Evolutionary conservation across 2,329 filamentous ascomycete genomes (phyloP), one percentile per base, ranked within the genome.

Genomic region (Pochonia chlamydosporia): DNA sequence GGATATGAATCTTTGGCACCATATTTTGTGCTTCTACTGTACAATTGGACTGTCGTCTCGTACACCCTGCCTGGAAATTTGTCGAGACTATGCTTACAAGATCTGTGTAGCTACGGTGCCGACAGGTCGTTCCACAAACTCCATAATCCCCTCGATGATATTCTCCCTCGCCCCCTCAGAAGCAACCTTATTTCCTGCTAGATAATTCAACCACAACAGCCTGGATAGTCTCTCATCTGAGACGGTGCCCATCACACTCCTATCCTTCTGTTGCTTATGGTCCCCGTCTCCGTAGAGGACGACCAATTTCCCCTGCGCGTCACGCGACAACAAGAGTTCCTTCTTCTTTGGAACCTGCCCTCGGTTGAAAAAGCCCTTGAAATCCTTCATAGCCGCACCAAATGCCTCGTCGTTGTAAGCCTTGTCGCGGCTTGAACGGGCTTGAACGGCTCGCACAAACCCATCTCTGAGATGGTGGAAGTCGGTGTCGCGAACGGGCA

Each of bases 381-480:
- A 95, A 4, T 85, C 76, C 53, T 78, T 78, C 69, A 97, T 78
- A 1, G 87, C 79, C 13, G 73, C 64, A 13, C 88, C 87, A 59
- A 97, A 97, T 0, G 71, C 73, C 52, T 93, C 89, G 55, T 92
- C 87, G 21, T 79, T 74, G 63, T 81, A 74, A 2, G 68, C 67
- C 28, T 70, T 68, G 35, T 77, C 73, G 20, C 75, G 73, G 52
- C 83, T 75, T 3, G 85, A 84, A 28, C 86, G 81, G 8, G 80
- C 84, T 46, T 87, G 87, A 53, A 99, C 85, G 20, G 88, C 87
- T 5, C 90, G 81, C 49, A 96, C 88, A 72, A 91, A 95, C 1
- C 88, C 93, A 62, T 99, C 93, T 35, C 92, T 81, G 52, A 99
- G 68, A 65, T 99, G 93, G 54, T 85, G 82, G 67, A 96, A 97